Evolutionary conservation across 1,139 yeast species (phyloP), one percentile per base, ranked within the genome.

Genomic region (Eremothecium gossypii): DNA sequence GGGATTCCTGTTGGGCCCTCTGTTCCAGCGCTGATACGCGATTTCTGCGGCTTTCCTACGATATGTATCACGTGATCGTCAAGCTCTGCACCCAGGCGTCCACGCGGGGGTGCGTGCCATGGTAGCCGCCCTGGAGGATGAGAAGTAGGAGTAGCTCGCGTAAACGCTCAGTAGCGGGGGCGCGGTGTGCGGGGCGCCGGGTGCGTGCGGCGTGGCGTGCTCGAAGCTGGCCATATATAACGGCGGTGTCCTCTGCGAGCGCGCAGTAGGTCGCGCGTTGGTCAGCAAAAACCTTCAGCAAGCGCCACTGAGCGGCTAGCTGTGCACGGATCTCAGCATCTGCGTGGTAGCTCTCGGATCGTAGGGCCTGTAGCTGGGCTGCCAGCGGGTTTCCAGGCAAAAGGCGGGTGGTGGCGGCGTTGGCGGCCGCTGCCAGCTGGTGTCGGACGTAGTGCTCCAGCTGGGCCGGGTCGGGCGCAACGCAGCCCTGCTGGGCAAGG

Each of bases 401-500:
- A 4, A 34, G 37, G 27, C 14, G 20, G n/a, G 37, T 23, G 9
- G 37, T 34, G 11, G 37, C n/a, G 29, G 29, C 29, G 14, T 23
- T 34, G 29, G 27, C 27, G n/a, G 27, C 3, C 12, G 14, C 14
- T 8, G 8, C 29, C 11, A 34, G 14, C 29, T 34, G 37, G 13
- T 3, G n/a, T 7, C 27, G 37, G n/a, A 34, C 27, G 37, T 34
- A 34, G n/a, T 10, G n/a, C 27, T 34, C 29, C 4, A 34, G 27
- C n/a, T 14, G 13, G 29, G 29, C 12, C 12, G 29, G 11, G 20
- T 39, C 47, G 3, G 47, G 33, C 10, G 39, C 30, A n/a, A 41
- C 40, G 13, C 35, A 27, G 8, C 43, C 44, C 8, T 46, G 44
- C 33, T 55, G 53, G 11, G 47, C 33, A 27, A 58, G 41, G 38